Percentiles rank a stretch among this genome's conserved stretches.
phyloP scores from a whole-genome alignment of 129 eudicot species.

The carrot (Daucus carota) region DNA sequence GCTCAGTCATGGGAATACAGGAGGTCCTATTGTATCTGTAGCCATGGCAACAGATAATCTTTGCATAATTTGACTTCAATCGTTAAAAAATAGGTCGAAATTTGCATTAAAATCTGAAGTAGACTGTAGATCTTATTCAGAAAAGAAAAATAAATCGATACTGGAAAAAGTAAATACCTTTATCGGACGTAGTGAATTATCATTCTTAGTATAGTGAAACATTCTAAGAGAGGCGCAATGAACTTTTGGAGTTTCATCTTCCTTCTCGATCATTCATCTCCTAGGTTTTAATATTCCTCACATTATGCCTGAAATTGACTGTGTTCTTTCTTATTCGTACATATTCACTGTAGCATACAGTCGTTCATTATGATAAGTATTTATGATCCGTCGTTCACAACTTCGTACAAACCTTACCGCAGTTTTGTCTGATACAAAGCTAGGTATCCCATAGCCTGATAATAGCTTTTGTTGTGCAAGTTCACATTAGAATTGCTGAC shows the following conservation, averaged over 20 bases:
- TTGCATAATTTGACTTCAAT: neutral
- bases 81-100: neutral
- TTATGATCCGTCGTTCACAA: neutral
- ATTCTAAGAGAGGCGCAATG: neutral
- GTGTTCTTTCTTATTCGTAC: neutral
- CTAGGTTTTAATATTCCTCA: neutral
- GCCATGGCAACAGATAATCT: neutral
- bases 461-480: neutral
- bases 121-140: neutral
- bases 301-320: neutral
- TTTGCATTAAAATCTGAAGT: neutral
- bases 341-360: neutral
- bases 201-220: too few species aligned
- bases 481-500: neutral
- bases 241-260: neutral
- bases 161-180: neutral
- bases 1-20: neutral
- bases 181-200: too few species aligned
- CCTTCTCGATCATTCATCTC: neutral
- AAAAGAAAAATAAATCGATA: too few species aligned
- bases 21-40: neutral
- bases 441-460: neutral
- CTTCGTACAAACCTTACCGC: too few species aligned
- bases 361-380: neutral
- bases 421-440: neutral